phyloP scores from a whole-genome alignment of 192 early-diverging fungal species.

The Rhizoclosmatium sp. region DNA sequence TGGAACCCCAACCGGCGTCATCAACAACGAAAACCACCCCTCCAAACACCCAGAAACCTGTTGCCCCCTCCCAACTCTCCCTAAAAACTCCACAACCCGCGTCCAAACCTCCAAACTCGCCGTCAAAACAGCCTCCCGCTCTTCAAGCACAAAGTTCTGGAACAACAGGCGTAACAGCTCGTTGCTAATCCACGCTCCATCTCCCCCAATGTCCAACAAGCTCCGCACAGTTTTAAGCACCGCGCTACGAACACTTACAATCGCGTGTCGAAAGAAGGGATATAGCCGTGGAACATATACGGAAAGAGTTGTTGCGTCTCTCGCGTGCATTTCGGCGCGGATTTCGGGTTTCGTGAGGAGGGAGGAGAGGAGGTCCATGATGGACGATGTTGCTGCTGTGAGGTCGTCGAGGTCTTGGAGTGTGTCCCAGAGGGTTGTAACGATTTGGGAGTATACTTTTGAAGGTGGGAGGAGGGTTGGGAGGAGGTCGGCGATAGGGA shows the following conservation, averaged over 20 bases:
- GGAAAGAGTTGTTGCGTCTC: conserved; percentile 58
- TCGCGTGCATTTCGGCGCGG: conserved; percentile 37
- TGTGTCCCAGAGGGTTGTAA: conserved; percentile 86
- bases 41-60: conserved; percentile 20
- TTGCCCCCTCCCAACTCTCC: conserved; percentile 27
- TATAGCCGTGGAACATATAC: conserved; percentile 85
- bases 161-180: conserved; percentile 79
- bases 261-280: conserved; percentile 95
- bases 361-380: conserved; percentile 91
- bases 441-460: conserved; percentile 72
- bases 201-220: conserved; percentile 61
- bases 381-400: conserved; percentile 86
- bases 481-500: conserved; percentile 85
- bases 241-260: conserved; percentile 82
- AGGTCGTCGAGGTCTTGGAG: conserved; percentile 92
- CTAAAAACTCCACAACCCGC: conserved; percentile 52
- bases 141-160: conserved; percentile 95
- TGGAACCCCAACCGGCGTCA: conserved; percentile 89
- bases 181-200: conserved; percentile 56
- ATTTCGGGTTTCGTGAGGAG: conserved; percentile 68
- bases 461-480: conserved; percentile 70
- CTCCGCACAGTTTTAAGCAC: conserved; percentile 82
- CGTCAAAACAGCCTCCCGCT: conserved; percentile 67
- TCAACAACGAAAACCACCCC: conserved; percentile 73
- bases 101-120: conserved; percentile 75